Base-by-base conservation (phyloP, 148 eudicot species). In the Nepenthes gracilis region DNA sequence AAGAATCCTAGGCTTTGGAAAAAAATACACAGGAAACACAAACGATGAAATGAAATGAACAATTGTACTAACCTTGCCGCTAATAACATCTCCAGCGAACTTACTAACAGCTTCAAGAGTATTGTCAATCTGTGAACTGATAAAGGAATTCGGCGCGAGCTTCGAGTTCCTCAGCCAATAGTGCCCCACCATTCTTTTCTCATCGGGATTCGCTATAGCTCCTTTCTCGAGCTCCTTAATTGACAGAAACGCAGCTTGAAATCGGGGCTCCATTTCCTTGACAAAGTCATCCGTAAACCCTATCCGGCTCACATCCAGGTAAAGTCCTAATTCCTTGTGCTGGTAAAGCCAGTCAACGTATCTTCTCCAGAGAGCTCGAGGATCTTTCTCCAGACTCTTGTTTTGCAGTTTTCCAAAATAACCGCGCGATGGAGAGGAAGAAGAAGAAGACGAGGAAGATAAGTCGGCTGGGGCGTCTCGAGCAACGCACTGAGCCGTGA, bases 151-250 rank as follows among this genome's bases (percentile, higher is more conserved):
- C 0, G 98, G 98, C 34, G 96, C 86, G 13, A 85, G 87, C 15
- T 59, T 55, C 0, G 95, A 75, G 15, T 78, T 80, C 63, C 98
- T 78, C 50, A 93, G 64, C 98, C 96, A 93, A 50, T 93, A 93
- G 70, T 88, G 98, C 8, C 98, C 98, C 7, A 93, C 98, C 98
- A 93, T 93, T 36, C 98, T 66, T 6, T 91, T 82, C 60, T 93
- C 98, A 64, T 93, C 96, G 0, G 95, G 95, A 58, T 93, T 93
- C 33, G 98, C 86, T 73, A 88, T 93, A 52, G 96, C 74, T 1
- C 98, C 98, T 38, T 81, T 84, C 48, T 93, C 98, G 12, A 93
- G 74, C 70, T 76, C 84, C 61, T 70, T 83, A 96, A 93, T 93
- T 9, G 66, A 73, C 72, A 61, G 62, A 45, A 88, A 86, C n/a